A percentile compares a stretch with the other conserved stretches of the same genome.
Evolutionary conservation across 306 rosid species (phyloP).

Genomic region (Dalbergia cochinchinensis): DNA sequence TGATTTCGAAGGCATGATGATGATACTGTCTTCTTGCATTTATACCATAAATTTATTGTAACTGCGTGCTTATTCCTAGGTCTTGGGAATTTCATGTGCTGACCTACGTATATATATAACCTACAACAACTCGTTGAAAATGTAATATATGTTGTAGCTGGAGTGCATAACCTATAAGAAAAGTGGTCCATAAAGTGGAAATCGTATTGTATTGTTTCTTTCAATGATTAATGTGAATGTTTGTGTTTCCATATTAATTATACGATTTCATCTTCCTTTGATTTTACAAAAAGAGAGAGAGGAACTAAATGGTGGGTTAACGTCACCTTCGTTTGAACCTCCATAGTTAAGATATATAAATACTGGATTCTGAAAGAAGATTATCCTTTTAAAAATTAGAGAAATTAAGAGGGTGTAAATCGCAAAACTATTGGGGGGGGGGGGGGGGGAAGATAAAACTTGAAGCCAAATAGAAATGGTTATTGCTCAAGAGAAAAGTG

Average conservation of each 20-base stretch:
- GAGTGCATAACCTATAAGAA: conserved; percentile 18
- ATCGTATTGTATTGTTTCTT: too few species aligned
- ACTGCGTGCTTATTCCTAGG: conserved; percentile 47
- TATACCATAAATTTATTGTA: conserved; percentile 38
- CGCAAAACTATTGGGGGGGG: conserved; percentile 23
- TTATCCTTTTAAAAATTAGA: not conserved
- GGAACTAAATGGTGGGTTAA: too few species aligned
- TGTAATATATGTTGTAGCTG: not conserved
- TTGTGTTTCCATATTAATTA: too few species aligned
- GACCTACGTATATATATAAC: conserved; percentile 8
- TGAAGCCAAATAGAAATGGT: conserved; percentile 27
- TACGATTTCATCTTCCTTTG: too few species aligned
- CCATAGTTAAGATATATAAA: too few species aligned
- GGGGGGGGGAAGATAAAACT: conserved; percentile 24
- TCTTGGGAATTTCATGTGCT: conserved; percentile 43
- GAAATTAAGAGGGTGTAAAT: conserved; percentile 23
- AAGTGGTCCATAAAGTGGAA: not conserved
- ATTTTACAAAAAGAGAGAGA: too few species aligned
- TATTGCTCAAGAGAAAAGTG: not conserved
- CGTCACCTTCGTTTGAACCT: too few species aligned
- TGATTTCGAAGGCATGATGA: conserved; percentile 31
- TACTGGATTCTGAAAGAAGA: not conserved
- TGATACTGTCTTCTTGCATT: conserved; percentile 45
- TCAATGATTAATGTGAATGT: too few species aligned
- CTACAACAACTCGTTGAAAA: conserved; percentile 29